Evolutionary conservation across 257 asterid genomes (phyloP).

Genomic region (Primulina huaijiensis): DNA sequence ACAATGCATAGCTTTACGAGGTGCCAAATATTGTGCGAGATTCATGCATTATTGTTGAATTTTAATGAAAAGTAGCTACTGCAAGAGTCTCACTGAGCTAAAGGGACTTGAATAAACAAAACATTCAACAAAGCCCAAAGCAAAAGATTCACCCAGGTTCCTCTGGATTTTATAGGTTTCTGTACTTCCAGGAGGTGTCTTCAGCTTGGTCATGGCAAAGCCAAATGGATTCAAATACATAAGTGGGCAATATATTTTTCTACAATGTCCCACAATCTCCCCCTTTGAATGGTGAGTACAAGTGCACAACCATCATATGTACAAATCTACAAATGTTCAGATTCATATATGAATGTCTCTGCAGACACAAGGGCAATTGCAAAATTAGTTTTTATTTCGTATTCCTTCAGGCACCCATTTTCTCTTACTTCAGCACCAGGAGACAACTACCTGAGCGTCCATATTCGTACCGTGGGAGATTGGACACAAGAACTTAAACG

Average conservation of each 20-base stretch:
- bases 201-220: constrained; percentile 78
- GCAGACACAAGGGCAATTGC: background rate
- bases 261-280: constrained; percentile 81
- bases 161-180: constrained; percentile 55
- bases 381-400: background rate
- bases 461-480: constrained; percentile 82
- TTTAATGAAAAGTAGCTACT: background rate
- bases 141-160: constrained; percentile 11
- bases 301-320: background rate
- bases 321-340: background rate
- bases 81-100: background rate
- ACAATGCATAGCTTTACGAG: background rate
- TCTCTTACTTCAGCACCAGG: constrained; percentile 96
- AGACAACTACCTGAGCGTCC: constrained; percentile 77
- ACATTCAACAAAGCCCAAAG: background rate
- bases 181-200: constrained; percentile 93
- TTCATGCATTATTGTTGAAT: background rate
- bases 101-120: background rate
- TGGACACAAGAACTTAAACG: constrained; percentile 61
- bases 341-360: background rate
- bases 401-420: constrained; percentile 84
- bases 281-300: constrained; percentile 73
- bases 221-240: constrained; percentile 84
- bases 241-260: constrained; percentile 82
- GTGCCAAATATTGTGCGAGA: background rate